Percentiles rank a stretch among this genome's conserved stretches.
Evolutionary conservation across 371 early-diverging fungal genomes (phyloP).

Genomic region (Rhizomucor miehei): DNA sequence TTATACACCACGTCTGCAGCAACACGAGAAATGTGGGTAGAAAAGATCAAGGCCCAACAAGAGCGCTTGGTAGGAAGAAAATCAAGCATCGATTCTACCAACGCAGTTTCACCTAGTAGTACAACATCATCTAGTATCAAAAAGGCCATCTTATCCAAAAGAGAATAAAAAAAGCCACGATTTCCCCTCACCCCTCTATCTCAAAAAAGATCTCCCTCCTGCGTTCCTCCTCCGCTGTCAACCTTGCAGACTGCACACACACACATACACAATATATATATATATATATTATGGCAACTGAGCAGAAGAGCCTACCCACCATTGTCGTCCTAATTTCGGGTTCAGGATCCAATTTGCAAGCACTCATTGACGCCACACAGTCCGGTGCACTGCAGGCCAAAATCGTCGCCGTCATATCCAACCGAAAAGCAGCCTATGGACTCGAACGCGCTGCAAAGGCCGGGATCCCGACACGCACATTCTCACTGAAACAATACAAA

Average conservation of each 20-base stretch:
- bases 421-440: slow-evolving; percentile 78
- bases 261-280: too few relatives aligned
- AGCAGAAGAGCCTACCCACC: slow-evolving; percentile 28
- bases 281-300: too few relatives aligned
- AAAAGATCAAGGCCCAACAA: slow-evolving; percentile 70
- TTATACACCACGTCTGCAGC: slow-evolving; percentile 68
- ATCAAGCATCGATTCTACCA: too few relatives aligned
- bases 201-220: too few relatives aligned
- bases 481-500: slow-evolving; percentile 78
- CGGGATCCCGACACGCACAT: slow-evolving; percentile 77
- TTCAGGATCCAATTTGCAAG: slow-evolving; percentile 94
- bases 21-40: slow-evolving; percentile 78
- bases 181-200: too few relatives aligned
- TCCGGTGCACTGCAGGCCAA: slow-evolving; percentile 50
- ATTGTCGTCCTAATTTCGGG: slow-evolving; percentile 94
- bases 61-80: background rate
- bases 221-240: too few relatives aligned
- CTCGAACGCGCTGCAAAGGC: slow-evolving; percentile 79
- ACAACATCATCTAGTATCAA: too few relatives aligned
- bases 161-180: too few relatives aligned
- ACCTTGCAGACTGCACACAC: too few relatives aligned
- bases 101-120: too few relatives aligned
- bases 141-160: too few relatives aligned
- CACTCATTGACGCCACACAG: slow-evolving; percentile 85
- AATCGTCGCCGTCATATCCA: slow-evolving; percentile 76